Conservation (phyloP, 495 filamentous ascomycete genomes). For the Hyaloscypha finlandica region DNA sequence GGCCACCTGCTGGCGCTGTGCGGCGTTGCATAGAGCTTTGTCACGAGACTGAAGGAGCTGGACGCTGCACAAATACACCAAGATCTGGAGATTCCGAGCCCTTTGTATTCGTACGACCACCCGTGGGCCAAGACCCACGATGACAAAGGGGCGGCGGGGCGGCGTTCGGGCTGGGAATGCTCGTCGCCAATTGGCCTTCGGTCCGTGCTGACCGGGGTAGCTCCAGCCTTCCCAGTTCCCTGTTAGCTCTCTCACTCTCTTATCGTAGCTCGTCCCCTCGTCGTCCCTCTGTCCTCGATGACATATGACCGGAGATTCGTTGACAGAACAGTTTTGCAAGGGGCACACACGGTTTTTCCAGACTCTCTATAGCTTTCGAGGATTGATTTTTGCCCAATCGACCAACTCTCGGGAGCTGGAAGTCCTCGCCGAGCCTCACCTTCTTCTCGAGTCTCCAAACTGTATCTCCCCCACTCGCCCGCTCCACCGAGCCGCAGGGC, state of each 20-base stretch:
- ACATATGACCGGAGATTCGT: not conserved
- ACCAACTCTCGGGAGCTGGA: not conserved
- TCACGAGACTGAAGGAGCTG: not conserved
- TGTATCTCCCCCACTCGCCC: not conserved
- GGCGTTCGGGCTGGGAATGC: not conserved
- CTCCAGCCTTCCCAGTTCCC: conserved; percentile 2
- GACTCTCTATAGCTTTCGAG: not conserved
- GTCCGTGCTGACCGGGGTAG: conserved; percentile 4
- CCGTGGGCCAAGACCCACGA: not conserved
- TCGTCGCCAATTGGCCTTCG: conserved; percentile 4
- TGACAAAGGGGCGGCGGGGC: not conserved
- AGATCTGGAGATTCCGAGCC: not conserved
- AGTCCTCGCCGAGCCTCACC: not conserved
- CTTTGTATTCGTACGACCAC: not conserved
- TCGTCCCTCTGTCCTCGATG: not conserved
- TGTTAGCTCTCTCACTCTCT: not conserved
- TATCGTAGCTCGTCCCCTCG: conserved; percentile 18
- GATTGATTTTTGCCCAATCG: not conserved
- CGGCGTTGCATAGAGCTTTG: not conserved
- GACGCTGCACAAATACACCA: not conserved
- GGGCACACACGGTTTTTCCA: not conserved
- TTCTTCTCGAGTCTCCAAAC: not conserved
- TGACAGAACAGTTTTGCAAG: not conserved
- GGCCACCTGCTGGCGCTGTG: not conserved
- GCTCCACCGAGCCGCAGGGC: not conserved